Base-by-base conservation (phyloP, 352 stramenopile genomes). In the Phytophthora chlamydospora region DNA sequence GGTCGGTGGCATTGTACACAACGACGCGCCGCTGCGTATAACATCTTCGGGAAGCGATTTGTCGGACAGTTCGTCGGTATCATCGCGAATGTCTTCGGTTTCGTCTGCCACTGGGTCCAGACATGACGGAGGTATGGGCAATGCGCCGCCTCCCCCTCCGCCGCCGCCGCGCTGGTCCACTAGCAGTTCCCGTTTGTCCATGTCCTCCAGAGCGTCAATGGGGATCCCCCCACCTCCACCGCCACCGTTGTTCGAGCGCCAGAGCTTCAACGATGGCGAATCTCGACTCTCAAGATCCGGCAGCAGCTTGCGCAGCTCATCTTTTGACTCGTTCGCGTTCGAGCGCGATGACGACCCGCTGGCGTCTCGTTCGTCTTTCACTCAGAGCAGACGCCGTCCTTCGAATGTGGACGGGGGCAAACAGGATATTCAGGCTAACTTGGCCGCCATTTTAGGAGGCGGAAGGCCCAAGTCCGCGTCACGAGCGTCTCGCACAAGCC, bases 381-480 rank as follows among this genome's bases (percentile, higher is more conserved):
- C 80, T 0, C 75, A 81, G 36, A 82, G 66, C 31, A 64, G 55
- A 31, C 72, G 66, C 33, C 65, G 68, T 12, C 12, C 79, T 35
- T 85, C 79, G 0, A 76, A 58, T 51, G 60, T 74, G 13, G 72
- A 78, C 27, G 68, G 58, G 29, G 62, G 75, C 16, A 88, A 86
- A 50, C 48, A 76, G 8, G 63, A 65, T 42, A 55, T 79, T 9
- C 80, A 90, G n/a, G 73, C 74, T 44, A 90, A 68, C 58, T 56
- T 91, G 17, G 83, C 83, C 17, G 75, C 83, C 16, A 89, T 91
- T 58, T 62, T 91, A 21, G 78, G 76, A 31, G 76, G 80, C n/a
- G 62, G 75, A 24, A 73, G 70, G 7, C 43, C 69, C n/a, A 64
- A 69, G 50, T 65, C 60, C 52, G 10, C 19, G 11, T 51, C 66